phyloP scores from a whole-genome alignment of 2,329 filamentous ascomycete genomes.

The Colletotrichum incanum region DNA sequence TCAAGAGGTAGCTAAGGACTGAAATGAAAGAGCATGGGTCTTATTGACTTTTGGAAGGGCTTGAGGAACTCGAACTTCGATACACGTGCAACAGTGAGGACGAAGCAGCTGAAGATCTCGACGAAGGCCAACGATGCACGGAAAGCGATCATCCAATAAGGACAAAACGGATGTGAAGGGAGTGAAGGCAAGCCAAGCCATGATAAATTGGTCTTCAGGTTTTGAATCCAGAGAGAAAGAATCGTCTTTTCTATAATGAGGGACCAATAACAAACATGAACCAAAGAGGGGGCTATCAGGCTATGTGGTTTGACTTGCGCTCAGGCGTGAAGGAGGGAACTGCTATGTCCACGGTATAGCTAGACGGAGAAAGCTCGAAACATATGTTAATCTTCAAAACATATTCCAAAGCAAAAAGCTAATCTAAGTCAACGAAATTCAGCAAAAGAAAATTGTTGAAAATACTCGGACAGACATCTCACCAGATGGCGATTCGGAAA shows the following conservation, averaged over 20 bases:
- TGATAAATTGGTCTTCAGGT: too few species aligned
- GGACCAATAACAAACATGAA: background rate
- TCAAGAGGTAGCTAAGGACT: slow-evolving; percentile 1
- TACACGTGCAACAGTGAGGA: background rate
- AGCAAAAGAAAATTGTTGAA: too few species aligned
- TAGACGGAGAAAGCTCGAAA: background rate
- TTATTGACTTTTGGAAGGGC: background rate
- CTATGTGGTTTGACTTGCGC: background rate
- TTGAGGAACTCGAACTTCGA: background rate
- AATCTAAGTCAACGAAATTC: too few species aligned
- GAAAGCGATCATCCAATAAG: background rate
- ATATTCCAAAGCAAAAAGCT: background rate
- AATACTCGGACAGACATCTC: background rate
- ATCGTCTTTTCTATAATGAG: background rate
- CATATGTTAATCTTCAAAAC: too few species aligned
- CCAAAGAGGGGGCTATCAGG: background rate
- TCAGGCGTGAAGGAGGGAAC: too few species aligned
- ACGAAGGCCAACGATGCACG: background rate
- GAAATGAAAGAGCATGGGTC: background rate
- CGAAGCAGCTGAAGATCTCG: background rate
- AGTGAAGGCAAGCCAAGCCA: too few species aligned
- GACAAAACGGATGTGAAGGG: background rate
- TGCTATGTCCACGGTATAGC: background rate
- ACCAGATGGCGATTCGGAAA: background rate
- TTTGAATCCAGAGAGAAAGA: fast-evolving